Evolutionary conservation across 2,329 filamentous ascomycete genomes (phyloP), one percentile per base, ranked within the genome.

Genomic region (Periglandula ipomoeae): DNA sequence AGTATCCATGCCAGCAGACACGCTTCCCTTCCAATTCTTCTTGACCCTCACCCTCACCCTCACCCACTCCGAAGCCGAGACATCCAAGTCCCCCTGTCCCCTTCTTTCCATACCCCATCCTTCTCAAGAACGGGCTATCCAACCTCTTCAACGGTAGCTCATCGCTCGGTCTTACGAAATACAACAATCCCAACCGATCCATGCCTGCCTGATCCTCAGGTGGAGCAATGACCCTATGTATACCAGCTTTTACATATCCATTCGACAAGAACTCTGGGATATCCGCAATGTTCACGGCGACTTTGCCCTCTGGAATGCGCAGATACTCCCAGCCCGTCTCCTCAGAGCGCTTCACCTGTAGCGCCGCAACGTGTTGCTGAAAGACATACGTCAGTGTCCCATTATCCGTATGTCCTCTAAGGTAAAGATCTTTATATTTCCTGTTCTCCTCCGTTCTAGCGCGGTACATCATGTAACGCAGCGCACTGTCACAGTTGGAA

Each of bases 391-490:
- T 81, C 8, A 81, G 58, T 1, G 70, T 76, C 1, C 76, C 76
- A 34, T 78, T 69, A 53, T 81, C 77, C 0, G 76, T 79, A 57
- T 81, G 77, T 0, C 65, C 65, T 11, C 64, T 61, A 1, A 64
- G 60, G 61, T 63, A 70, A 15, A 68, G 50, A 24, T 68, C 62
- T 0, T 61, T 61, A 3, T 65, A 55, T 23, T 55, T 57, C 9
- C 53, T 39, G 58, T 75, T 76, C 26, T 71, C 68, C 15, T 72
- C 70, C 1, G 66, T 68, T 11, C 75, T 70, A 0, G 65, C 66
- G 48, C 72, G 69, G 55, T 81, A 81, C 50, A 76, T 72, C 77
- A 81, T 80, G 59, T 80, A 81, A 7, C 79, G 72, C 30, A 81
- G 66, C 55, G 81, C 75, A 46, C 75, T 74, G 54, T 81, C 76